Conservation (phyloP, 805 yeast species). For the Candida gorgasii region DNA sequence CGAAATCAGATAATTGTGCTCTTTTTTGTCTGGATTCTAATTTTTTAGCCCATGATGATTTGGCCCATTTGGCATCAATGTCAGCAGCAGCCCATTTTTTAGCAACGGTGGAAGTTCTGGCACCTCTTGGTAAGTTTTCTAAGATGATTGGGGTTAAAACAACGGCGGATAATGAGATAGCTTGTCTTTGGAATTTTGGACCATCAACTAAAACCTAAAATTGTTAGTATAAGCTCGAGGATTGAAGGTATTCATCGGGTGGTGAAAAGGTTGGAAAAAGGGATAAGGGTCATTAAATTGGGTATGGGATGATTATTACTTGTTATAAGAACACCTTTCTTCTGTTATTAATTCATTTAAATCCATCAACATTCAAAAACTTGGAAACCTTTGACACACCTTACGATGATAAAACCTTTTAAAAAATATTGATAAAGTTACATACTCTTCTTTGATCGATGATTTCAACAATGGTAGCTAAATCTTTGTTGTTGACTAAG, state of each 20-base stretch:
- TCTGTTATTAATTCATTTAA: too few species aligned
- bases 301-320: too few species aligned
- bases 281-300: background rate
- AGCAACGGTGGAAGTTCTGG: constrained; percentile 79
- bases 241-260: background rate
- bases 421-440: too few species aligned
- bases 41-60: constrained; percentile 97
- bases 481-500: constrained; percentile 79
- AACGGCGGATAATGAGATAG: constrained; percentile 81
- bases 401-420: too few species aligned
- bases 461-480: constrained; percentile 97
- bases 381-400: too few species aligned
- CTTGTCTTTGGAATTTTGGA: constrained; percentile 94
- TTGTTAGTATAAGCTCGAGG: constrained; percentile 27
- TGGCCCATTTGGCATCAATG: constrained; percentile 86
- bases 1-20: constrained; percentile 91
- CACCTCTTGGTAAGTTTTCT: constrained; percentile 88
- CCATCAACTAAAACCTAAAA: constrained; percentile 89
- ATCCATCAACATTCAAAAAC: too few species aligned
- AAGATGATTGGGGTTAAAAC: constrained; percentile 91
- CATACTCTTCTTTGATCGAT: constrained; percentile 98
- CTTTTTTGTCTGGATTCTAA: constrained; percentile 94
- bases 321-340: too few species aligned
- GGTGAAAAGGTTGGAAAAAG: background rate
- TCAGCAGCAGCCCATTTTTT: constrained; percentile 95